phyloP scores from a whole-genome alignment of 2,329 filamentous ascomycete species.

The Pseudogymnoascus sp. region DNA sequence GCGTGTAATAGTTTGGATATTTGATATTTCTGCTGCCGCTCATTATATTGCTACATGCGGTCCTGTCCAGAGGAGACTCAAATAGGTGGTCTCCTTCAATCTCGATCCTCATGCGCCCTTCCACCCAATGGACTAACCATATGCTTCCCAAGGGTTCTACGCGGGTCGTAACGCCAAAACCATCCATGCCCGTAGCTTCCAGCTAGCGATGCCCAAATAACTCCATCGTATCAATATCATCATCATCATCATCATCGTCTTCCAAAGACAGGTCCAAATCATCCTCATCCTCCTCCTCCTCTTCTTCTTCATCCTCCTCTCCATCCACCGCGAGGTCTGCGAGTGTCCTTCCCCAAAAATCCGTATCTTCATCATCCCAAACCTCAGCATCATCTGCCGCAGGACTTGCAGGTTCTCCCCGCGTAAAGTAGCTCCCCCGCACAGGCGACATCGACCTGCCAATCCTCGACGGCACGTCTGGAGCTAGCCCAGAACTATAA shows the following conservation, averaged over 20 bases:
- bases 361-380: conserved; percentile 40
- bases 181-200: conserved; percentile 1
- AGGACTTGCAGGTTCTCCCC: conserved; percentile 32
- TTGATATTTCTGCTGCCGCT: background rate
- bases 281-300: conserved; percentile 24
- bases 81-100: background rate
- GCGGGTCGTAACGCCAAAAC: background rate
- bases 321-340: conserved; percentile 22
- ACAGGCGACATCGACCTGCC: conserved; percentile 28
- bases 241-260: conserved; percentile 36
- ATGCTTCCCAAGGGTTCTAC: background rate
- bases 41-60: conserved; percentile 7
- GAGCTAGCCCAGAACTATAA: conserved; percentile 21
- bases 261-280: conserved; percentile 35
- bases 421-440: conserved; percentile 12
- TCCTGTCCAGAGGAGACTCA: background rate
- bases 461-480: conserved; percentile 24
- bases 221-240: conserved; percentile 40
- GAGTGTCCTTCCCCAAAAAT: conserved; percentile 43
- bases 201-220: conserved; percentile 44
- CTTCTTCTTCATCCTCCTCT: conserved; percentile 22
- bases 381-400: conserved; percentile 39
- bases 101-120: background rate
- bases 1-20: background rate
- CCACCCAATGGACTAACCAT: background rate